A percentile compares a stretch with the other conserved stretches of the same genome.
phyloP scores from a whole-genome alignment of 1,284 basidiomycete genomes.

The Bjerkandera adusta region DNA sequence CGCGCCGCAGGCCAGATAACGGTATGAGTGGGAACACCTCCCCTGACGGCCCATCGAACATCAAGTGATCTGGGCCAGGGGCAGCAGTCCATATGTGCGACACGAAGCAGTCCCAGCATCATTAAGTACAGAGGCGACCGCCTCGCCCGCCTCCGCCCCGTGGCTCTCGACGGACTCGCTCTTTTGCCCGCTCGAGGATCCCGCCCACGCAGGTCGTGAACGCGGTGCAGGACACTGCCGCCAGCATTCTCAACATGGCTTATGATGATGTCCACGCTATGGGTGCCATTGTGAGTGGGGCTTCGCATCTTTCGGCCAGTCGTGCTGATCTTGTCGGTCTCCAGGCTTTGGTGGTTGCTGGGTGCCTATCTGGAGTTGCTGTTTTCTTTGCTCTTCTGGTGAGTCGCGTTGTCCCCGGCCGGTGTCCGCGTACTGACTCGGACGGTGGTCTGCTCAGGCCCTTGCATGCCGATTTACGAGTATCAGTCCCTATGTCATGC shows the following conservation, averaged over 20 bases:
- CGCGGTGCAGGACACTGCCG: neutral
- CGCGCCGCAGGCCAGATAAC: no score
- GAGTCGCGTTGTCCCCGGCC: neutral
- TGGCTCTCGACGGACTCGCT: no score
- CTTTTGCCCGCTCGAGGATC: no score
- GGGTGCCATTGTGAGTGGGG: conserved; percentile 13
- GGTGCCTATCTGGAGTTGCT: conserved; percentile 24
- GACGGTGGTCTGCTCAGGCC: no score
- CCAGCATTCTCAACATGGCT: neutral
- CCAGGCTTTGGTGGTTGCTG: conserved; percentile 27
- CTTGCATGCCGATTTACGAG: conserved; percentile 19
- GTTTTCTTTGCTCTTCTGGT: conserved; percentile 24
- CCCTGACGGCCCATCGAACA: no score
- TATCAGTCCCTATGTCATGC: conserved; percentile 30
- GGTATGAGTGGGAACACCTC: no score
- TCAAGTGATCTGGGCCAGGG: no score
- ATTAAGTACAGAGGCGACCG: no score
- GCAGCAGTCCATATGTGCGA: no score
- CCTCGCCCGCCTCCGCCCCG: no score
- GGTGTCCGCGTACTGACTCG: no score
- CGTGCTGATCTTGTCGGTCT: neutral
- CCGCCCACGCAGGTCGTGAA: conserved; percentile 10
- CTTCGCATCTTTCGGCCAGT: neutral
- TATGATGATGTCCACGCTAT: conserved; percentile 13
- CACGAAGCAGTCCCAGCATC: no score